Base-by-base conservation (phyloP, 495 filamentous ascomycete genomes). In the Viridothelium virens region DNA sequence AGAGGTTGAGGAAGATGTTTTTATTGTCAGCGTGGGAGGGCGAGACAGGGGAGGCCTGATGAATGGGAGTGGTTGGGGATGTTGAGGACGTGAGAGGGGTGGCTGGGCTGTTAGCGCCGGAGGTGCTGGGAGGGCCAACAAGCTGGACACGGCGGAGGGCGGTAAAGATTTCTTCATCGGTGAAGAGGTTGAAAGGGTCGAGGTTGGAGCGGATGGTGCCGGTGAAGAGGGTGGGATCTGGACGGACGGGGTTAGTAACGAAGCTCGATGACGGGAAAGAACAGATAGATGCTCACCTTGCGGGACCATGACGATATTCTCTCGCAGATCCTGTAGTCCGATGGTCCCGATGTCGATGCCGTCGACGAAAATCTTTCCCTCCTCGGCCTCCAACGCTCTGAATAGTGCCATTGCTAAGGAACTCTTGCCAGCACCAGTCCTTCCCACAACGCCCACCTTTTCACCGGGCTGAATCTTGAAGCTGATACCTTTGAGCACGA, bases 401-500 rank as follows among this genome's bases (percentile, higher is more conserved):
- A 99, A 97, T n/a, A 99, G 84, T 11, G 95, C 94, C 63, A 99
- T 79, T 5, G 95, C 91, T 7, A 99, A 83, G 5, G 94, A 97
- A 75, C 92, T 96, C 81, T 99, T 99, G 53, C 95, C 95, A 47
- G 95, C 95, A 64, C 95, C 95, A 12, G 95, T 99, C 62, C 95
- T 84, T 59, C 95, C 95, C 56, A 99, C 95, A 65, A 99, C 96
- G 56, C 95, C 95, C 37, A 99, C 88, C 79, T 96, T 97, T 79
- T 99, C 91, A 2, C 86, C 85, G 0, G 95, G 85, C 62, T 87
- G 81, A 61, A 99, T 91, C 70, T 87, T 88, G 79, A 99, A 96
- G 1, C 82, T 91, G 61, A 97, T 85, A 59, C 90, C 82, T 70
- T 86, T 88, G 16, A 97, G 79, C 12, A 97, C 95, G 1, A 87